Evolutionary conservation across 495 filamentous ascomycete genomes (phyloP), one percentile per base, ranked within the genome.

Genomic region (Penicillium taxi): DNA sequence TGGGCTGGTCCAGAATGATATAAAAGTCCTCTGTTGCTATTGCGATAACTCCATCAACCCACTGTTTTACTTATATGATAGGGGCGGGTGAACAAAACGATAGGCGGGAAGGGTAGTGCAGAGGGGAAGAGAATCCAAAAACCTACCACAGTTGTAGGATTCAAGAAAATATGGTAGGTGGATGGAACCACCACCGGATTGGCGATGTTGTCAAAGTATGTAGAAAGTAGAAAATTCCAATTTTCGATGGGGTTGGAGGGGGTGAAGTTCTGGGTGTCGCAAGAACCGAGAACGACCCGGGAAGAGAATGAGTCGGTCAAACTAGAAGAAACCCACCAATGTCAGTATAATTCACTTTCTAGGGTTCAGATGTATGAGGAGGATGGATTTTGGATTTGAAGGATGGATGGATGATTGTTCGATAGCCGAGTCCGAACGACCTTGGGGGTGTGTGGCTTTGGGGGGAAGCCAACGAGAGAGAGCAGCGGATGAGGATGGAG

Each of bases 91-190:
- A 30, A 14, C 7, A 34, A 19, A 20, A 23, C 48, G 49, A 38
- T 37, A 39, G 47, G 39, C 42, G 43, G 43, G 47, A 50, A 48
- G 41, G 47, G 53, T 47, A 20, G 39, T 53, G 48, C 38, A 47
- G 43, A 52, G 39, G 47, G 47, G 48, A 43, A 50, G 42, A 53
- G 41, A 39, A 41, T 59, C 59, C 59, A 59, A 65, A 27, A 58
- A 65, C 63, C 60, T 65, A 65, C 61, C 63, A 63, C 56, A 56
- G 54, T 48, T 52, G 52, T 52, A 41, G 48, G 42, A 42, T 39
- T 46, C 50, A 43, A 54, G 33, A 33, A 35, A 37, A 42, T 27
- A 42, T 45, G 47, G 48, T 32, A 42, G 41, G 48, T 56, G 58
- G 61, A 59, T 61, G 52, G n/a, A 53, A 52, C 53, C 58, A 60